Evolutionary conservation across 768 basidiomycete species (phyloP), one percentile per base, ranked within the genome.

Genomic region (Auricularia sp.): DNA sequence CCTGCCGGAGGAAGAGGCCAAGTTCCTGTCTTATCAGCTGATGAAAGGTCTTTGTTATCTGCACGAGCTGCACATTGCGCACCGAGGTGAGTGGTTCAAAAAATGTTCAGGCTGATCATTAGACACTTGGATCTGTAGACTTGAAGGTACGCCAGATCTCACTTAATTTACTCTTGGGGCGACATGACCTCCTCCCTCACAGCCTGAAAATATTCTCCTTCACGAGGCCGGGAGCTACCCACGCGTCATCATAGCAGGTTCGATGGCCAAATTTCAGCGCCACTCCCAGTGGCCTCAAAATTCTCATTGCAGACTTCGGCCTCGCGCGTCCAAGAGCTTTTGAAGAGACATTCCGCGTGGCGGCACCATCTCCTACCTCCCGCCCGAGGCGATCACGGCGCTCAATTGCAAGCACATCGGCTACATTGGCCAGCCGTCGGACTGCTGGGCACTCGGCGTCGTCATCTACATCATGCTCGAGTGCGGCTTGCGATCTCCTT

Each of bases 381-480:
- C 91, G 7, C 91, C 91, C 0, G 91, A 93, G 74, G 91, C 90
- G 11, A 83, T 93, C 43, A 78, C 88, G 10, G 91, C 91, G 6
- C 75, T 93, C 51, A 88, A 91, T 68, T 79, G 87, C 68, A 87
- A 86, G 68, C 79, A 89, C 65, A 74, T 89, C 53, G 84, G 87
- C 61, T 91, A 91, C 14, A 74, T 80, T 36, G 90, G 90, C 21
- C 87, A 92, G 87, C 88, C 90, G n/a, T 82, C 90, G 2, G 91
- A 93, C 73, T 93, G 91, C 70, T 93, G 91, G 91, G 91, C 91
- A 68, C 83, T 87, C 12, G 91, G 91, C 4, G 82, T 92, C 4
- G 85, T 90, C 62, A 75, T 93, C 62, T 92, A 87, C 67, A 85
- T 91, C 64, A 93, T 93, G 90, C 77, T 93, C 61, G 82, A 83